phyloP scores from a whole-genome alignment of 2,329 filamentous ascomycete genomes.

The Sporothrix brasiliensis region DNA sequence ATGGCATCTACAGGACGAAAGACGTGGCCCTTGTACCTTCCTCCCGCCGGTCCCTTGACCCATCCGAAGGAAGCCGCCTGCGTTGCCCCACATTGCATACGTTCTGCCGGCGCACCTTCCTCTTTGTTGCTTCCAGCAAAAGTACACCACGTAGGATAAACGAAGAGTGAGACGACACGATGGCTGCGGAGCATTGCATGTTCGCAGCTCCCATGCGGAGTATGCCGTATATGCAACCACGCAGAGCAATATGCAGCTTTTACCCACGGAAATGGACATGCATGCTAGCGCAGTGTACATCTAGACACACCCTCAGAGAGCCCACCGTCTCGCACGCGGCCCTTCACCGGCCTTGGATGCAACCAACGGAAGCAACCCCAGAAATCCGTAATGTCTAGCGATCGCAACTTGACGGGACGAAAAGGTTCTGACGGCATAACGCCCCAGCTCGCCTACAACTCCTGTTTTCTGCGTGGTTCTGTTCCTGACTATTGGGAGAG shows the following conservation, averaged over 20 bases:
- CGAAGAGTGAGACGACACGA: not conserved
- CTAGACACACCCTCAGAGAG: not conserved
- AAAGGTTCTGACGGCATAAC: conserved; percentile 2
- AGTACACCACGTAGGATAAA: not conserved
- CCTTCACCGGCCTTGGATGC: conserved; percentile 9
- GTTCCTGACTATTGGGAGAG: conserved; percentile 14
- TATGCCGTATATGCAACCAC: conserved; percentile 1
- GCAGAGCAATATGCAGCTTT: conserved; percentile 3
- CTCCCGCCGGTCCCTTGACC: conserved; percentile 7
- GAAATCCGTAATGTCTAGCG: not conserved
- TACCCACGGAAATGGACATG: conserved; percentile 8
- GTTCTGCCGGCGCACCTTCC: conserved; percentile 22
- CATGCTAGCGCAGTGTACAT: not conserved
- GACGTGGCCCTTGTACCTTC: not conserved
- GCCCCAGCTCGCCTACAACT: not conserved
- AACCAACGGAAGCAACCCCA: not conserved
- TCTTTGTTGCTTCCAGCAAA: not conserved
- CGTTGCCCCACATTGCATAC: not conserved
- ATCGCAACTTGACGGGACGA: not conserved
- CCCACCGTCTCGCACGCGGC: not conserved
- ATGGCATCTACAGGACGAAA: conserved; percentile 1
- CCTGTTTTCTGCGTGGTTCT: conserved; percentile 1
- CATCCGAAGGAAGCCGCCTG: no score
- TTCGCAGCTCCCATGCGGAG: conserved; percentile 10
- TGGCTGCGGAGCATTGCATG: conserved; percentile 6